These are phyloP conservation scores for Cryptococcus floricola DNA, from an alignment of 1,284 basidiomycete genomes.

Conservation along the genomic window DNA sequence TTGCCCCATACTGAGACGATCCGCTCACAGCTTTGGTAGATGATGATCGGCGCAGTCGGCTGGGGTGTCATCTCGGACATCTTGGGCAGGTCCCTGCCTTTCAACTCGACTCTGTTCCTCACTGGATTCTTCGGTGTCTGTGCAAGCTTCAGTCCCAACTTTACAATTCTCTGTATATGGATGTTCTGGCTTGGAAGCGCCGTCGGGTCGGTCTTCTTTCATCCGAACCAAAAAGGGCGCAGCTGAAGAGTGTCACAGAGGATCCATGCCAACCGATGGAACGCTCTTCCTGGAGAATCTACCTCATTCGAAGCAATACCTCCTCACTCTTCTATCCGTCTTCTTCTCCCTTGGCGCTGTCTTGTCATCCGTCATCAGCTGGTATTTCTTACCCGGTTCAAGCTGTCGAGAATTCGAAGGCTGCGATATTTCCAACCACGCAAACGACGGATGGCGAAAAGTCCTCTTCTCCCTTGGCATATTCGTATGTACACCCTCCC, in stretches of 20 bases:
- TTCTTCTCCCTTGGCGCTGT: slow-evolving; percentile 93
- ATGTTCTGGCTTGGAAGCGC: slow-evolving; percentile 88
- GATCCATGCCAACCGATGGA: slow-evolving; percentile 95
- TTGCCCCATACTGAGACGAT: background rate
- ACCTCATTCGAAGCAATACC: slow-evolving; percentile 83
- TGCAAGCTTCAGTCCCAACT: slow-evolving; percentile 71
- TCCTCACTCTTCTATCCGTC: slow-evolving; percentile 89
- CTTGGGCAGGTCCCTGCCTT: slow-evolving; percentile 79
- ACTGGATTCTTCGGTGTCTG: slow-evolving; percentile 85
- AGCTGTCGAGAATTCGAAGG: slow-evolving; percentile 58
- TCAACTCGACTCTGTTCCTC: slow-evolving; percentile 87
- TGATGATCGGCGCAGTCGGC: slow-evolving; percentile 92
- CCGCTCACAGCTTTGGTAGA: slow-evolving; percentile 55
- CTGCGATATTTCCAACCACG: slow-evolving; percentile 56
- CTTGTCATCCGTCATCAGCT: slow-evolving; percentile 70
- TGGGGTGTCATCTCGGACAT: slow-evolving; percentile 88
- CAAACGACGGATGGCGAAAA: slow-evolving; percentile 83
- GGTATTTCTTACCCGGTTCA: slow-evolving; percentile 69
- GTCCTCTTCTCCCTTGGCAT: slow-evolving; percentile 68
- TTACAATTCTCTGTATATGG: slow-evolving; percentile 65
- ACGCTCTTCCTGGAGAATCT: slow-evolving; percentile 91
- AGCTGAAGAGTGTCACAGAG: slow-evolving; percentile 16
- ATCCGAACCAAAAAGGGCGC: background rate
- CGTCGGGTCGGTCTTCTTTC: slow-evolving; percentile 52
- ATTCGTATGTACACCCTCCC: slow-evolving; percentile 55